Percentiles rank a stretch among this genome's conserved stretches.
Conservation (phyloP, 306 rosid genomes). For the Chamaecrista fasciculata region DNA sequence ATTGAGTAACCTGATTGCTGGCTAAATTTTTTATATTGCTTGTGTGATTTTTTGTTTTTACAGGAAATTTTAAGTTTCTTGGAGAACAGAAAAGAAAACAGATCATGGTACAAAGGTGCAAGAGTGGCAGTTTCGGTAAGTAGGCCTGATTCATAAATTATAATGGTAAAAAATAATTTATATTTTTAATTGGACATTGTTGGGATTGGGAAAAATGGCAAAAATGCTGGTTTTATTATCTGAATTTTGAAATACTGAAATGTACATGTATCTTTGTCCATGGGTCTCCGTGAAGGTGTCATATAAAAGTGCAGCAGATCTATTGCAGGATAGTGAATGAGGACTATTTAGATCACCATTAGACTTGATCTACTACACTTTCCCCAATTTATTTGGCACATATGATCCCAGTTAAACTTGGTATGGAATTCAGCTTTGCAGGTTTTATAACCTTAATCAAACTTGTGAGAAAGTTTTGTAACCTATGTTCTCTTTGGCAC, state of each 20-base stretch:
- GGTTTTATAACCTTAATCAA: neutral
- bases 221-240: neutral
- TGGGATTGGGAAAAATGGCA: neutral
- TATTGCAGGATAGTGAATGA: neutral
- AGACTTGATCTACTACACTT: neutral
- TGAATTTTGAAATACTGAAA: slow-evolving; percentile 1
- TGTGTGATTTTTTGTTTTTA: slow-evolving; percentile 16
- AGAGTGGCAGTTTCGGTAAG: slow-evolving; percentile 82
- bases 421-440: neutral
- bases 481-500: slow-evolving; percentile 8
- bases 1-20: neutral
- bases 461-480: neutral
- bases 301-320: neutral
- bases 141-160: too few species aligned
- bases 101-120: slow-evolving; percentile 95
- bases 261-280: neutral
- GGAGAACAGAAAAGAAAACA: slow-evolving; percentile 91
- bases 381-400: neutral
- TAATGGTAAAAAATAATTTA: neutral
- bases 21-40: slow-evolving; percentile 4
- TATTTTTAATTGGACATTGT: neutral
- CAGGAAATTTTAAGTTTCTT: slow-evolving; percentile 94
- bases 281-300: neutral
- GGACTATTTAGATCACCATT: neutral
- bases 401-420: neutral